Evolutionary conservation across 192 early-diverging fungal genomes (phyloP).

Genomic region (Bifiguratus adelaidae): DNA sequence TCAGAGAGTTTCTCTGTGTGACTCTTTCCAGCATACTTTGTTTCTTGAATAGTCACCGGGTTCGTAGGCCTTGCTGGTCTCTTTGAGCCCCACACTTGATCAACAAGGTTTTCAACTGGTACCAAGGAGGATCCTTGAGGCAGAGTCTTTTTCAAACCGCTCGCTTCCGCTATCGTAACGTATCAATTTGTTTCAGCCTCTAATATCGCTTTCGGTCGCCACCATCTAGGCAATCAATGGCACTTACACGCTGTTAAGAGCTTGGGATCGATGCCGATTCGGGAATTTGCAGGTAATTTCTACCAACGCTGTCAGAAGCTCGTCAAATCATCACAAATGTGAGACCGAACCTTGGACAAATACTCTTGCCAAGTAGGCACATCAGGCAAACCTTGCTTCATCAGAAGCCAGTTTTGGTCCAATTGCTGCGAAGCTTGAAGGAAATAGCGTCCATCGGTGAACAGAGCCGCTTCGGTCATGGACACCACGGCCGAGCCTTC

Average conservation of each 20-base stretch:
- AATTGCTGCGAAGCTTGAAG: slow-evolving; percentile 90
- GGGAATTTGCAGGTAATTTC: slow-evolving; percentile 59
- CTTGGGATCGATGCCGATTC: slow-evolving; percentile 87
- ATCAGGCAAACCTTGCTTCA: slow-evolving; percentile 83
- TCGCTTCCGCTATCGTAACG: slow-evolving; percentile 14
- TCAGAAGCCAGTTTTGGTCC: slow-evolving; percentile 87
- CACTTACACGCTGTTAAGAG: slow-evolving; percentile 64
- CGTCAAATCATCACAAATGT: neutral
- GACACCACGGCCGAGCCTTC: slow-evolving; percentile 79
- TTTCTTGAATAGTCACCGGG: slow-evolving; percentile 49
- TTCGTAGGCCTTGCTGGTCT: slow-evolving; percentile 68
- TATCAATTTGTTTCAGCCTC: neutral
- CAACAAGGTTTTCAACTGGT: slow-evolving; percentile 75
- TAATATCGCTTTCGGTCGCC: too few relatives aligned
- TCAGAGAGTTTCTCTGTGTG: slow-evolving; percentile 58
- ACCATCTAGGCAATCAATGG: too few relatives aligned
- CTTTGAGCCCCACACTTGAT: slow-evolving; percentile 65
- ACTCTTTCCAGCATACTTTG: slow-evolving; percentile 49
- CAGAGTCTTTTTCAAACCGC: slow-evolving; percentile 3
- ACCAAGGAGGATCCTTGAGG: slow-evolving; percentile 53
- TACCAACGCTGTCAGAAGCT: slow-evolving; percentile 10
- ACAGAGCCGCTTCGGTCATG: slow-evolving; percentile 67
- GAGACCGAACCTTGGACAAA: slow-evolving; percentile 47
- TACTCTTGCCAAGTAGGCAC: slow-evolving; percentile 88
- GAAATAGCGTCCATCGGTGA: slow-evolving; percentile 98